Percentiles rank a stretch among this genome's conserved stretches.
phyloP scores from a whole-genome alignment of 352 stramenopile genomes.

The Pythium grandisporangium region DNA sequence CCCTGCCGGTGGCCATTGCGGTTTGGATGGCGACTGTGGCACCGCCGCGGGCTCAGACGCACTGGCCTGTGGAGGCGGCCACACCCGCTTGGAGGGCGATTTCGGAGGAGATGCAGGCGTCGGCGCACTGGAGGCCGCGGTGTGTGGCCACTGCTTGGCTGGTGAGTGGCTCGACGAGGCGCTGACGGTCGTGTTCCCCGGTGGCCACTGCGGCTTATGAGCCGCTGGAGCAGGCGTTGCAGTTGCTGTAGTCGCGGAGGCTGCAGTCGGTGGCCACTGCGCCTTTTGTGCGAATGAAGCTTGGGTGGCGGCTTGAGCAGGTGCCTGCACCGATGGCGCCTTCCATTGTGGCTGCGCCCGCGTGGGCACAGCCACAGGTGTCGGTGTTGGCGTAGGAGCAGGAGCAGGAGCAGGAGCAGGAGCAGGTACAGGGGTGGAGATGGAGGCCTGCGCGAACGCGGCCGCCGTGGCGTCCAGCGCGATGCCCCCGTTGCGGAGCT shows the following conservation, averaged over 20 bases:
- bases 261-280: constrained; percentile 29
- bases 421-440: no score
- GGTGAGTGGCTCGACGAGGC: background rate
- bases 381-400: no score
- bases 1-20: constrained; percentile 17
- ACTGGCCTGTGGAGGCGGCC: constrained; percentile 6
- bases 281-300: constrained; percentile 38
- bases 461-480: constrained; percentile 31
- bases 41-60: constrained; percentile 13
- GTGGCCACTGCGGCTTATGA: constrained; percentile 25
- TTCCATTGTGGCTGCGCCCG: no score
- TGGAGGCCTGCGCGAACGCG: constrained; percentile 29
- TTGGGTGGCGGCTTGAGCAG: constrained; percentile 9
- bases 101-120: constrained; percentile 8
- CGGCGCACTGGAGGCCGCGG: no score
- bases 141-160: constrained; percentile 41
- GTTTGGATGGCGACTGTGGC: constrained; percentile 24
- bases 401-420: constrained; percentile 8
- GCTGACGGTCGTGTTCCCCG: constrained; percentile 3
- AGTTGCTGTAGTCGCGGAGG: background rate
- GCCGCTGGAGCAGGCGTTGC: background rate
- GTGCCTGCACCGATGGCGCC: background rate
- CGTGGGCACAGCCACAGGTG: no score
- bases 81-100: constrained; percentile 21
- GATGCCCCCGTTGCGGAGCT: constrained; percentile 63